Evolutionary conservation across 1,284 basidiomycete species (phyloP), one percentile per base, ranked within the genome.

Genomic region (Leccinum subrobustum): DNA sequence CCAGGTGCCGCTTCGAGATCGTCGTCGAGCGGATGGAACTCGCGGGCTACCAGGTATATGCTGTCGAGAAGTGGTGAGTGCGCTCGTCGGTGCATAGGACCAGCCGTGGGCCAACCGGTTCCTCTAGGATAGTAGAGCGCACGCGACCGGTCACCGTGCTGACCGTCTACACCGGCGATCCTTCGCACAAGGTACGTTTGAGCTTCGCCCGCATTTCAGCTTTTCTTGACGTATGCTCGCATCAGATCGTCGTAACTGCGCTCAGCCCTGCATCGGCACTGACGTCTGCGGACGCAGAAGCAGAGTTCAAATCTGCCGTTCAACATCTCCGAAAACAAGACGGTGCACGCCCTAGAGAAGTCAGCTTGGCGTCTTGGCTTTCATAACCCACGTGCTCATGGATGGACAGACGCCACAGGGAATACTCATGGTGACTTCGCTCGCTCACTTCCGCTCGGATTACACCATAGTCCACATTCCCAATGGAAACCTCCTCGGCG

Each of bases 371-470:
- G 33, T 37, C 48, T 47, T 33, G n/a, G n/a, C 48, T 52, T 35
- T 50, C 33, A 29, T 60, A 23, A 59, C 16, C 50, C 6, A 35
- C 27, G 39, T 59, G 25, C 64, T 74, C 54, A 74, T 54, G 37
- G 23, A 58, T 50, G 39, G 48, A 50, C 53, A 89, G 83, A 90
- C 84, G 20, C 78, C 81, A n/a, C 76, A 86, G 59, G 91, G 91
- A 47, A 75, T 81, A 12, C 79, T 93, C 64, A 86, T 92, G 83
- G 83, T 86, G 58, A 93, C 91, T n/a, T 92, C 89, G 6, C 82
- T 93, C 18, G 88, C 88, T 50, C 87, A 90, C 75, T 93, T 93
- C 71, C 88, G 88, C 57, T 92, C 89, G 3, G 91, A 93, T 76
- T 90, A 86, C 70, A 90, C 89, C 58, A 90, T 92, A 61, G 87